These are phyloP conservation scores for Staphylotrichum longicolle DNA, from an alignment of 495 filamentous ascomycete species.

Conservation along the genomic window DNA sequence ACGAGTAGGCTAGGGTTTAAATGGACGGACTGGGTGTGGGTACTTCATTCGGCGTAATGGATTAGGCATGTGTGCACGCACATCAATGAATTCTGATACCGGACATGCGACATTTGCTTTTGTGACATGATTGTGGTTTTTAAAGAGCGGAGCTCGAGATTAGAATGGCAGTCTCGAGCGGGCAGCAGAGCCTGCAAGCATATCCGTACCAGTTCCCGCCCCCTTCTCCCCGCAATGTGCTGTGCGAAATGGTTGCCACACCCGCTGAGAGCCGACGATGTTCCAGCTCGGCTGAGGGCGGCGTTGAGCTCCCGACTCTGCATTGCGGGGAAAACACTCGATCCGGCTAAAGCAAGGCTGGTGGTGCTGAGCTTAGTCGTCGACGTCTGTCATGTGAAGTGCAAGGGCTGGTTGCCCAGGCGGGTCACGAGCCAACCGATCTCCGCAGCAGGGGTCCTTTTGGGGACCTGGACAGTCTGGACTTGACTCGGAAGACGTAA, in stretches of 20 bases:
- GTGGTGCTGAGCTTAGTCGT: neutral
- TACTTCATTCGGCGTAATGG: slow-evolving; percentile 39
- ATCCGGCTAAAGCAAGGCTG: neutral
- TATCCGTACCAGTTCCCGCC: neutral
- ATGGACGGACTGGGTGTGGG: slow-evolving; percentile 31
- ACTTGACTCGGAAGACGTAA: no score
- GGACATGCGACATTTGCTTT: slow-evolving; percentile 23
- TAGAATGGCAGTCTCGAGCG: slow-evolving; percentile 10
- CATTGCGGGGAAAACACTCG: neutral
- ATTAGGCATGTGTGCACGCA: slow-evolving; percentile 37
- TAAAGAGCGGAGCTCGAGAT: slow-evolving; percentile 11
- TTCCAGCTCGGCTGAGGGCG: no score
- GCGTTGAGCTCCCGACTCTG: no score
- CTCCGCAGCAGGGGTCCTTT: neutral
- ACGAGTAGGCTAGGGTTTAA: slow-evolving; percentile 29
- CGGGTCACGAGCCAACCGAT: slow-evolving; percentile 7
- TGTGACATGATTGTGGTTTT: slow-evolving; percentile 22
- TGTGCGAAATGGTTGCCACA: no score
- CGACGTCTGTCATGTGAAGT: slow-evolving; percentile 12
- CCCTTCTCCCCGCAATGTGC: neutral
- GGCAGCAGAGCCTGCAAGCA: slow-evolving; percentile 3
- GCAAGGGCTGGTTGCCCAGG: neutral
- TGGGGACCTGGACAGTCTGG: neutral
- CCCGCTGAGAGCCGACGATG: no score
- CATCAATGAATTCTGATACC: slow-evolving; percentile 42